Percentiles rank a stretch among this genome's conserved stretches.
phyloP scores from a whole-genome alignment of 2,329 filamentous ascomycete genomes.

The Kalaharituber pfeilii region DNA sequence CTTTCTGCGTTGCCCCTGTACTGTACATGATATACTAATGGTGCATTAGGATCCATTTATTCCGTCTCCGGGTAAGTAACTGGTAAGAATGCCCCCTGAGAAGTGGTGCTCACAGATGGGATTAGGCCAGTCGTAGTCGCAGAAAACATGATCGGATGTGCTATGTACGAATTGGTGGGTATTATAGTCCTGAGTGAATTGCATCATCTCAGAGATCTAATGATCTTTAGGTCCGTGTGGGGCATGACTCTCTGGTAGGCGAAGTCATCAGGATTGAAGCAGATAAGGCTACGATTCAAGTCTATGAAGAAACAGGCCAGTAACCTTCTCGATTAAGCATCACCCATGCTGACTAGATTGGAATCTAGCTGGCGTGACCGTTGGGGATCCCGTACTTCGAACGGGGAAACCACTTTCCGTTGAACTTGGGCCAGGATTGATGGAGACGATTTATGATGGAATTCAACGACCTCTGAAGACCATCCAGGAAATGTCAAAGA shows the following conservation, averaged over 20 bases:
- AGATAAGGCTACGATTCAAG: constrained; percentile 93
- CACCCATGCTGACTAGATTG: constrained; percentile 17
- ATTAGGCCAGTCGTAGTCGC: constrained; percentile 77
- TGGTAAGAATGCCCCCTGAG: not conserved
- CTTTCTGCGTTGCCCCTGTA: not conserved
- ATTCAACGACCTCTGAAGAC: constrained; percentile 86
- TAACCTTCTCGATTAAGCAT: not conserved
- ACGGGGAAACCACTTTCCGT: constrained; percentile 94
- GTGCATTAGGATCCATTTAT: constrained; percentile 41
- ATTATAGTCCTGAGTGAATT: not conserved
- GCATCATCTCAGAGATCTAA: not conserved
- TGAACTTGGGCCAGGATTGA: constrained; percentile 86
- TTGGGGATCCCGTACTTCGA: constrained; percentile 78
- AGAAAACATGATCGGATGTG: constrained; percentile 96
- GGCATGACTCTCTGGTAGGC: constrained; percentile 77
- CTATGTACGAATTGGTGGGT: constrained; percentile 95
- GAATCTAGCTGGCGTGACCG: constrained; percentile 65
- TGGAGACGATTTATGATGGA: constrained; percentile 99
- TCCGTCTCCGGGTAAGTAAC: constrained; percentile 45
- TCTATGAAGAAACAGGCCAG: constrained; percentile 94
- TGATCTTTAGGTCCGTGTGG: constrained; percentile 57
- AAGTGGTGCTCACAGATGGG: constrained; percentile 9
- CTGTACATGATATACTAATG: constrained; percentile 8
- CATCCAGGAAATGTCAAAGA: constrained; percentile 59
- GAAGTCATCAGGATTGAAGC: constrained; percentile 96